Base-by-base conservation (phyloP, 169 alveolate species). In the Plasmodium blacklocki region DNA sequence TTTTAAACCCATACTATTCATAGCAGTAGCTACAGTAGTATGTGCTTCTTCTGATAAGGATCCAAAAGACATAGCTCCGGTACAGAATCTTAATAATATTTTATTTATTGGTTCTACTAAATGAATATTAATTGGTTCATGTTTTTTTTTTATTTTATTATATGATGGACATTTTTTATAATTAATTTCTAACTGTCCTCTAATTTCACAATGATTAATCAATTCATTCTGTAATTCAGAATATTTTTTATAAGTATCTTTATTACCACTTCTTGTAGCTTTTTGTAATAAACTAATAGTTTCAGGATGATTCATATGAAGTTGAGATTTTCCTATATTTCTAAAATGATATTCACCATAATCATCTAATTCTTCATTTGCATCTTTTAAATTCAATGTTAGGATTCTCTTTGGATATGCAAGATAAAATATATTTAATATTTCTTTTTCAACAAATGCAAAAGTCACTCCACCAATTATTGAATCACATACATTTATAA, bases 11-110 rank as follows among this genome's bases (percentile, higher is more conserved):
- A 92, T 83, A 18, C 90, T 83, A 85, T 94, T 94, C 96, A 94
- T 60, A 4, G 96, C 94, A 19, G 88, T 74, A 32, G 96, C 94
- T 64, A 94, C 73, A 7, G 96, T 88, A 58, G 83, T 64, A 88
- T 94, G 96, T 6, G 96, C 95, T 76, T 92, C 95, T 63, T 92
- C 90, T 60, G 92, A 52, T 58, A 92, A 58, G 50, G 94, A 54
- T 7, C 96, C 96, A 64, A 74, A 92, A 32, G 94, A 88, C 93
- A 93, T 67, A 60, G 96, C 96, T 19, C 95, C 95, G 21, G 95
- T 91, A 19, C 93, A 75, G 85, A 94, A 91, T 71, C 92, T 18
- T 47, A 86, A 59, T 67, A 86, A 72, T 29, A 86, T 86, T 62
- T 86, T 86, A 67, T 86, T 86, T 3, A 86, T 68, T 4, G 92